Conservation (phyloP, 2,329 filamentous ascomycete genomes). For the Plenodomus tracheiphilus region DNA sequence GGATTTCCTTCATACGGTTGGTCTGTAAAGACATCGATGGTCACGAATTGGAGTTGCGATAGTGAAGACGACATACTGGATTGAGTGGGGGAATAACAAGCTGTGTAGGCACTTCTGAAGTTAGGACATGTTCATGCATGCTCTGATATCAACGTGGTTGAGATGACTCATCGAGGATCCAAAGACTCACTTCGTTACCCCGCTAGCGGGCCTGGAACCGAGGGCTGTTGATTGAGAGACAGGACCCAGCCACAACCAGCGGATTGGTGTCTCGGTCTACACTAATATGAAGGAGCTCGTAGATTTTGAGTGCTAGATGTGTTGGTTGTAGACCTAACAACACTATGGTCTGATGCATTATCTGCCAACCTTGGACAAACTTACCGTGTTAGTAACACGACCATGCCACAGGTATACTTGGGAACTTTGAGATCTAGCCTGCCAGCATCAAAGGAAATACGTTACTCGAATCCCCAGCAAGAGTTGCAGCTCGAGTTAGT, state of each 20-base stretch:
- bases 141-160: background rate
- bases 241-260: background rate
- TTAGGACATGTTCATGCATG: background rate
- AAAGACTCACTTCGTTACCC: background rate
- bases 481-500: too few relatives aligned
- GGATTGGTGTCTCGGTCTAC: too few relatives aligned
- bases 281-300: too few relatives aligned
- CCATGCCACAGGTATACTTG: too few relatives aligned
- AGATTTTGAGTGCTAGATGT: too few relatives aligned
- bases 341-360: too few relatives aligned
- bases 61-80: constrained; percentile 15
- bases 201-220: background rate
- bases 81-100: background rate
- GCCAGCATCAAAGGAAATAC: too few relatives aligned
- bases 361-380: too few relatives aligned
- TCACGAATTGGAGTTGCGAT: constrained; percentile 40
- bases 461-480: too few relatives aligned
- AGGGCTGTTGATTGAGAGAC: background rate
- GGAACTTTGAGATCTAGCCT: too few relatives aligned
- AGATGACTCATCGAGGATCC: constrained; percentile 11
- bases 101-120: background rate
- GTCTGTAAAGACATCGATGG: constrained; percentile 54
- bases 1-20: constrained; percentile 57
- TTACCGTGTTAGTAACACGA: too few relatives aligned
- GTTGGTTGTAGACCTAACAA: too few relatives aligned